A percentile compares a stretch with the other conserved stretches of the same genome.
These are phyloP conservation scores for Sporobolomyces roseus DNA, from an alignment of 768 basidiomycete genomes.

Conservation along the genomic window DNA sequence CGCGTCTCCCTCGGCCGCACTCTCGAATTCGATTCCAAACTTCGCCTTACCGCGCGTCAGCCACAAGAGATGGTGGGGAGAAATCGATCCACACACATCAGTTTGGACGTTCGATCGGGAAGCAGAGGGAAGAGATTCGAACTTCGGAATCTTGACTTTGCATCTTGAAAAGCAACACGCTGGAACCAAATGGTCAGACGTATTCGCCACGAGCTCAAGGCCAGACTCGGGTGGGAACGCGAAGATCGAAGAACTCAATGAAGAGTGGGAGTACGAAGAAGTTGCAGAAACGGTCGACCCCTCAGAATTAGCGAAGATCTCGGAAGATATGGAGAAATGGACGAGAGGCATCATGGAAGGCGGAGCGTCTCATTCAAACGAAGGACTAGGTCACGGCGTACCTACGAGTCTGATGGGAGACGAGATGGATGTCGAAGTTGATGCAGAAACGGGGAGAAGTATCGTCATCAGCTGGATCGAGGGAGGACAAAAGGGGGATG, in stretches of 20 bases:
- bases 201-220: slow-evolving; percentile 57
- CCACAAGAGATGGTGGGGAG: slow-evolving; percentile 69
- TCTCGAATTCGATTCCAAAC: slow-evolving; percentile 10
- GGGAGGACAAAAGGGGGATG: slow-evolving; percentile 55
- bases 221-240: no score
- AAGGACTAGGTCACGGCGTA: slow-evolving; percentile 53
- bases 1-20: slow-evolving; percentile 40
- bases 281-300: slow-evolving; percentile 82
- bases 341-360: slow-evolving; percentile 62
- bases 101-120: slow-evolving; percentile 82
- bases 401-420: slow-evolving; percentile 74
- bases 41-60: slow-evolving; percentile 59
- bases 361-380: slow-evolving; percentile 63
- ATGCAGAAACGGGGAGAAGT: slow-evolving; percentile 64
- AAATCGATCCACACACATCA: slow-evolving; percentile 69
- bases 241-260: slow-evolving; percentile 46
- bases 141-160: slow-evolving; percentile 64
- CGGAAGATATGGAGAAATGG: slow-evolving; percentile 81
- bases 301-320: slow-evolving; percentile 70
- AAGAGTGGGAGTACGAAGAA: slow-evolving; percentile 52
- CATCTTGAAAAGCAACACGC: slow-evolving; percentile 83
- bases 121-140: slow-evolving; percentile 61
- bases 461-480: slow-evolving; percentile 66
- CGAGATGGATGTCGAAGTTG: slow-evolving; percentile 87
- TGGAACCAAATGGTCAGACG: slow-evolving; percentile 77